phyloP scores from a whole-genome alignment of 2,329 filamentous ascomycete genomes.

The Lomentospora prolificans region DNA sequence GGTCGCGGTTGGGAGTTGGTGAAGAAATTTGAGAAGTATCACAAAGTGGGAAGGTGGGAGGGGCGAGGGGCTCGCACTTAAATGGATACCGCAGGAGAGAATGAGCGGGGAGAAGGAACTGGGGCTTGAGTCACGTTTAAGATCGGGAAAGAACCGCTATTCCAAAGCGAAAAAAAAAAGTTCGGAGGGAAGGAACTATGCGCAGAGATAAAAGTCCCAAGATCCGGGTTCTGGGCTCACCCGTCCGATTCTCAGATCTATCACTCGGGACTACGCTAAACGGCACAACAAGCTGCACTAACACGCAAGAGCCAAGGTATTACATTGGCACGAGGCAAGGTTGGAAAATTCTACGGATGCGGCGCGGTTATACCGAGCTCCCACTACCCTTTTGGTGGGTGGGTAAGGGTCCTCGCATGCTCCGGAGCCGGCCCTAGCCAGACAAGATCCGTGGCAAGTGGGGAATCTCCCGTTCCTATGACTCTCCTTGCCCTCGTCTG shows the following conservation, averaged over 20 bases:
- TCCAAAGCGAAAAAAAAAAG: not conserved
- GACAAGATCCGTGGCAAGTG: not conserved
- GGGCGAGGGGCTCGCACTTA: not conserved
- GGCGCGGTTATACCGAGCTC: not conserved
- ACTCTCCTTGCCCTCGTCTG: not conserved
- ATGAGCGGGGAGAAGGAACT: not conserved
- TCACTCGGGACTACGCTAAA: not conserved
- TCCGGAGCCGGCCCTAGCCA: conserved; percentile 1
- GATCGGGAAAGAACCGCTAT: not conserved
- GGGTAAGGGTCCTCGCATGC: not conserved
- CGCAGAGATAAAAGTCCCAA: too few relatives aligned
- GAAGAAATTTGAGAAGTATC: conserved; percentile 11
- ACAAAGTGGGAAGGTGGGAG: not conserved
- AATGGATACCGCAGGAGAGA: too few relatives aligned
- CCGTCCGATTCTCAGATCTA: not conserved
- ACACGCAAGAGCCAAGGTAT: not conserved
- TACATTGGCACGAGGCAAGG: too few relatives aligned
- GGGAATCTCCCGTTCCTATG: not conserved
- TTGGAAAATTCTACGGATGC: too few relatives aligned
- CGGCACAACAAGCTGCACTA: not conserved
- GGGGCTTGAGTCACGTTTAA: not conserved
- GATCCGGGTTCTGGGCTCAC: too few relatives aligned
- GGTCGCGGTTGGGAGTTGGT: conserved; percentile 9
- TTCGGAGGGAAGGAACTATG: too few relatives aligned
- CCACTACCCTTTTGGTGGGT: not conserved